Evolutionary conservation across 805 yeast genomes (phyloP).

Genomic region (Clavispora fructus): DNA sequence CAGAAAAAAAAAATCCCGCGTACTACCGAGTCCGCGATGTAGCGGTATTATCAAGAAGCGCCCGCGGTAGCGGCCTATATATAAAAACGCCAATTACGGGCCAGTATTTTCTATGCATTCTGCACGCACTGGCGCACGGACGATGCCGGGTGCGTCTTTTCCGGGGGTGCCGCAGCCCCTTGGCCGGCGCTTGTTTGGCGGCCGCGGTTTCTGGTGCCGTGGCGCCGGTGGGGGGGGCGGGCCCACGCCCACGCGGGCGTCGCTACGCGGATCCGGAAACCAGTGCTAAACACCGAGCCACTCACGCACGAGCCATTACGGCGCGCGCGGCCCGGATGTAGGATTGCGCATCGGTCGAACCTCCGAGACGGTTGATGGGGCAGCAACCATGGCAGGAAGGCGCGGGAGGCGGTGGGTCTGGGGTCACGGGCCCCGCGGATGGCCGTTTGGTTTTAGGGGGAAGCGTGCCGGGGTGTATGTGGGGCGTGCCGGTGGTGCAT

Average conservation of each 20-base stretch:
- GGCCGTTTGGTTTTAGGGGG: too few relatives aligned
- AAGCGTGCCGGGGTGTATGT: too few relatives aligned
- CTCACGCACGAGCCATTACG: neutral
- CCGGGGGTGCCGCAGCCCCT: neutral
- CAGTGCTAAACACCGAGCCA: neutral
- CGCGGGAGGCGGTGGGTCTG: too few relatives aligned
- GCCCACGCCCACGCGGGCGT: too few relatives aligned
- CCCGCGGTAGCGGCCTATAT: slow-evolving; percentile 1
- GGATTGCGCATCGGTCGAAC: neutral
- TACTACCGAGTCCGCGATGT: neutral
- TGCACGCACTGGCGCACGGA: slow-evolving; percentile 4
- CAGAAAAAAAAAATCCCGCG: neutral
- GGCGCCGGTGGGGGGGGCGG: too few relatives aligned
- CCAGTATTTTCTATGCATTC: slow-evolving; percentile 2
- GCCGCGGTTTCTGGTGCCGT: too few relatives aligned
- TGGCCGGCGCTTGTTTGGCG: neutral
- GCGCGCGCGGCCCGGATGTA: neutral
- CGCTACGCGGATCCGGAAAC: too few relatives aligned
- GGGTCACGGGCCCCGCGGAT: too few relatives aligned
- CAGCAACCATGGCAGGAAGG: too few relatives aligned
- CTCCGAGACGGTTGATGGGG: neutral
- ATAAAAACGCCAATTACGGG: neutral
- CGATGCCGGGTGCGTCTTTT: slow-evolving; percentile 3
- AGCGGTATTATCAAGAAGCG: neutral
- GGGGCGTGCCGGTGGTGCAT: too few relatives aligned